Conservation (phyloP, 2,329 filamentous ascomycete genomes). For the Botrytis paeoniae region DNA sequence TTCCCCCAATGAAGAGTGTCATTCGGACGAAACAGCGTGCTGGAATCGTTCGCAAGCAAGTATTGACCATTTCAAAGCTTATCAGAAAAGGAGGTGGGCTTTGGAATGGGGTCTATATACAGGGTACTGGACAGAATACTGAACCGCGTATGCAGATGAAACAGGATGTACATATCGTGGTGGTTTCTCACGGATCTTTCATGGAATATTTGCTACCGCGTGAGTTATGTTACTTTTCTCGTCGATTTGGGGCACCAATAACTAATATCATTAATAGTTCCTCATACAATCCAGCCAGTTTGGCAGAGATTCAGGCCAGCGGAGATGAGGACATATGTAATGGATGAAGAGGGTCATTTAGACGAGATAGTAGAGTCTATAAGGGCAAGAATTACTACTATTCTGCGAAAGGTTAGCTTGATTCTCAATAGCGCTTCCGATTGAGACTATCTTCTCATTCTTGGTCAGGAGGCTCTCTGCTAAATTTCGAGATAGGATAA, state of each 20-base stretch:
- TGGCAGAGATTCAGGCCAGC: background rate
- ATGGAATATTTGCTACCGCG: background rate
- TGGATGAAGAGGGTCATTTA: background rate
- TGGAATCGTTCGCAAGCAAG: background rate
- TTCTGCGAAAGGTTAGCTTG: constrained; percentile 2
- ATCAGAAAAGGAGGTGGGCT: background rate
- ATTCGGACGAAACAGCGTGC: background rate
- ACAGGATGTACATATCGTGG: constrained; percentile 5
- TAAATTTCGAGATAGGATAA: background rate
- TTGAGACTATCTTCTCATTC: background rate
- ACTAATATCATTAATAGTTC: background rate
- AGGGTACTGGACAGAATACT: background rate
- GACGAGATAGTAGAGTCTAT: background rate
- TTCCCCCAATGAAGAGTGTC: background rate
- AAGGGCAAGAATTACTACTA: background rate
- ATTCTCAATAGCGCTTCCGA: background rate
- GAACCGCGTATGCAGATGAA: too few relatives aligned
- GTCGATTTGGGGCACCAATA: background rate
- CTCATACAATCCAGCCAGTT: background rate
- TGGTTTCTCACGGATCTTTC: constrained; percentile 12
- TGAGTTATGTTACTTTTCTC: background rate
- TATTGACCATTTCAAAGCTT: background rate
- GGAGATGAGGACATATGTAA: background rate
- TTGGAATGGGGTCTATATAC: constrained; percentile 9
- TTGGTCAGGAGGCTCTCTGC: background rate